Evolutionary conservation across 2,329 filamentous ascomycete genomes (phyloP).

Genomic region (Aspergillus udagawae): DNA sequence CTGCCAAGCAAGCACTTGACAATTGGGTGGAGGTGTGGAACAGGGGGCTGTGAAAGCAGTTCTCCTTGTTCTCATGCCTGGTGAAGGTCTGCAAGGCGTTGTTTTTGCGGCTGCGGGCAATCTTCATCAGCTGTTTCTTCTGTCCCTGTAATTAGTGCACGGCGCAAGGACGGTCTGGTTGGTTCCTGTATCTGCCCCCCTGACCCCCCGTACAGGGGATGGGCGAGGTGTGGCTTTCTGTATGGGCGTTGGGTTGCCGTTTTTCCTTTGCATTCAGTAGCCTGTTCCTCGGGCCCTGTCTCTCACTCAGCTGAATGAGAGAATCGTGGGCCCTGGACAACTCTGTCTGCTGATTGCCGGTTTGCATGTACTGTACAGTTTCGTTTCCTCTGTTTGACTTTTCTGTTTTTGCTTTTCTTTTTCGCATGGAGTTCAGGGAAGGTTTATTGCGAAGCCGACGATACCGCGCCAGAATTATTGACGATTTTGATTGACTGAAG

Average conservation of each 20-base stretch:
- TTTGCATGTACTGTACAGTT: not conserved
- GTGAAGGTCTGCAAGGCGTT: not conserved
- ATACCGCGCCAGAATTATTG: not conserved
- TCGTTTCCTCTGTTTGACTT: not conserved
- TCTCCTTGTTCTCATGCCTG: not conserved
- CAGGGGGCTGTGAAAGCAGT: constrained; percentile 6
- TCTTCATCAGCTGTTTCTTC: not conserved
- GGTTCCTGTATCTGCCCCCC: not conserved
- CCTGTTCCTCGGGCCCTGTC: not conserved
- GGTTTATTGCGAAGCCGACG: not conserved
- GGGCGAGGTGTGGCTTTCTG: not conserved
- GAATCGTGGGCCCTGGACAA: not conserved
- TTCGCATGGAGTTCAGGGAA: not conserved
- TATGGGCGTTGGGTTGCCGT: not conserved
- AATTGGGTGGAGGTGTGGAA: constrained; percentile 19
- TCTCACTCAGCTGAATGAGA: not conserved
- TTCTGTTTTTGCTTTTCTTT: not conserved
- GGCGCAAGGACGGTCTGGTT: not conserved
- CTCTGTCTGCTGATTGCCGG: not conserved
- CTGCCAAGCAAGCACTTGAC: constrained; percentile 16
- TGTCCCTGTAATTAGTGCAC: not conserved
- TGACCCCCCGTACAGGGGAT: not conserved
- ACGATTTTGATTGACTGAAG: not conserved
- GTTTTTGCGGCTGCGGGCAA: not conserved
- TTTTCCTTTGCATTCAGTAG: not conserved